Base-by-base conservation (phyloP, 2,329 filamentous ascomycete genomes). In the Ciborinia camelliae region DNA sequence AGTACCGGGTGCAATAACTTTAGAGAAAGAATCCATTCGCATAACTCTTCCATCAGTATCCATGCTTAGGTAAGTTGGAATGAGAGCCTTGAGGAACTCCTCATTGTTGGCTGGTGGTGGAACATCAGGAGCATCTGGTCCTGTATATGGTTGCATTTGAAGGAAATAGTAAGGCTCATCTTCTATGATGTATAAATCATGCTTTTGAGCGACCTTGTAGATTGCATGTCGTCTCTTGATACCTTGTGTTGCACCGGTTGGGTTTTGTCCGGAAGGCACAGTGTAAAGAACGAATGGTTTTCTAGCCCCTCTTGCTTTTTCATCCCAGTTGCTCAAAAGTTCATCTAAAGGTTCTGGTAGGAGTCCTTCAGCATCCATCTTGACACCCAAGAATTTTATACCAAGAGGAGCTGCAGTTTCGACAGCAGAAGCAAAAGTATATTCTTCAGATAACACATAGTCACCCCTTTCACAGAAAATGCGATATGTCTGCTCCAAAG, bases 21-120 rank as follows among this genome's bases (percentile, higher is more conserved):
- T 97, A 73, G 91, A 96, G 79, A 97, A 96, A 0, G 92, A 96
- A 75, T 97, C 93, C 77, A 97, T 84, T 43, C 93, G 90, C 79
- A 97, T 82, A 43, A 97, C 93, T 67, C 93, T 89, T 9, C 93
- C 94, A 75, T 97, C 92, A 0, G 85, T 82, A 74, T 97, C 93
- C 72, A 97, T 82, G 77, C 86, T 90, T 39, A 97, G 81, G 63
- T 90, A 86, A 2, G 89, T 90, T 0, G 92, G 92, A 5, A 92
- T 81, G 7, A 96, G 82, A 3, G 84, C 81, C 14, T 83, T 80
- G 65, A 98, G 79, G 76, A 97, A 97, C 14, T 89, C 87, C 4
- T 88, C 84, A 63, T 91, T 84, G 15, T 79, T 85, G 43, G 81
- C 77, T 8, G 89, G 88, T 0, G 84, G 64, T n/a, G 66, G 66